These are phyloP conservation scores for Umbelopsis isabellina DNA, from an alignment of 192 early-diverging fungal species.

Conservation along the genomic window DNA sequence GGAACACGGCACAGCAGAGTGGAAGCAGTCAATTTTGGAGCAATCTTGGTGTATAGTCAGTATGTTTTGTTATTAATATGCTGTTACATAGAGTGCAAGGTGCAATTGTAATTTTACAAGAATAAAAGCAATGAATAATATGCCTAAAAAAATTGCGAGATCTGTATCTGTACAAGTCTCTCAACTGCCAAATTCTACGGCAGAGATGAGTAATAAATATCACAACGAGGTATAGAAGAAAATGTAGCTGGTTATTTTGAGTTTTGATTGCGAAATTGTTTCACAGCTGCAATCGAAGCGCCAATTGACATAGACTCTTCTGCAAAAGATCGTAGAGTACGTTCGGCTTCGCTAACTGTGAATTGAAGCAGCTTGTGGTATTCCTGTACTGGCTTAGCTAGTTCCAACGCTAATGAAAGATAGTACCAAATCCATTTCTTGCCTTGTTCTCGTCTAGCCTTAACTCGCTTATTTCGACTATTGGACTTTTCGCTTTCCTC, in stretches of 20 bases:
- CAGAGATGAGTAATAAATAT: too few relatives aligned
- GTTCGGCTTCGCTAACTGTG: not conserved
- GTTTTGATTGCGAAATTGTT: too few relatives aligned
- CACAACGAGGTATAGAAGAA: too few relatives aligned
- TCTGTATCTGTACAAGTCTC: too few relatives aligned
- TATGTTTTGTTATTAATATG: not conserved
- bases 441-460: not conserved
- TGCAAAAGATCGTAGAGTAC: not conserved
- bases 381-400: not conserved
- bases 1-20: constrained; percentile 31
- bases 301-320: too few relatives aligned
- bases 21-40: constrained; percentile 25
- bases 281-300: too few relatives aligned
- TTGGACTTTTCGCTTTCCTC: not conserved
- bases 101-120: not conserved
- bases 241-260: too few relatives aligned
- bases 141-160: too few relatives aligned
- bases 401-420: not conserved
- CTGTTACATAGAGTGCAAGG: not conserved
- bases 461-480: not conserved
- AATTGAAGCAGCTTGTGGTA: not conserved
- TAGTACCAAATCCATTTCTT: constrained; percentile 1
- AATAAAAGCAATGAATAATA: too few relatives aligned
- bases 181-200: too few relatives aligned
- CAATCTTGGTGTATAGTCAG: not conserved